phyloP scores from a whole-genome alignment of 805 yeast species.

The Saccharomycopsis fibuligera region DNA sequence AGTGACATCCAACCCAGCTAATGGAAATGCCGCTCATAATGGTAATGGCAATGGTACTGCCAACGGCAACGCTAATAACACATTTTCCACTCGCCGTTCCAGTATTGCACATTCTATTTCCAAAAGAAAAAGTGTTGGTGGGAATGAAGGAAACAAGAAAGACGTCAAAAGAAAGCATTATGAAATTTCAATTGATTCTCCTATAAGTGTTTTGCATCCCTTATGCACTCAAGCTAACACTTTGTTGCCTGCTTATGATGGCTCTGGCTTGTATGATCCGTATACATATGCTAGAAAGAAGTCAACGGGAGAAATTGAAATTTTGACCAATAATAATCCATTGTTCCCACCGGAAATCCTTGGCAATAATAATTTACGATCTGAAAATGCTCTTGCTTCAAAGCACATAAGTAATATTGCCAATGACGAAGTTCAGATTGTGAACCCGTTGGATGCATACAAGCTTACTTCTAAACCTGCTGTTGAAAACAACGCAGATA shows the following conservation, averaged over 20 bases:
- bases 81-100: too few species aligned
- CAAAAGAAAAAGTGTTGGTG: conserved; percentile 20
- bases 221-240: conserved; percentile 79
- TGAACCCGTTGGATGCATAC: conserved; percentile 17
- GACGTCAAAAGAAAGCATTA: conserved; percentile 61
- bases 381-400: neutral
- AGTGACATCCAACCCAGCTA: neutral
- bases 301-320: conserved; percentile 17
- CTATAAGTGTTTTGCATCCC: conserved; percentile 74
- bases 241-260: conserved; percentile 63
- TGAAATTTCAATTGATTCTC: conserved; percentile 92
- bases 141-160: neutral
- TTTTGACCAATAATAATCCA: conserved; percentile 17
- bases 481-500: neutral
- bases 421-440: conserved; percentile 23
- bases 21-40: neutral
- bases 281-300: conserved; percentile 17
- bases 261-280: conserved; percentile 15
- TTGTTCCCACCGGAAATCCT: conserved; percentile 21
- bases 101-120: conserved; percentile 21
- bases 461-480: neutral
- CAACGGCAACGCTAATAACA: neutral
- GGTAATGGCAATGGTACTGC: neutral
- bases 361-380: neutral
- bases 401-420: neutral